A percentile compares a stretch with the other conserved stretches of the same genome.
Conservation (phyloP, 768 basidiomycete genomes). For the Roridomyces roridus region DNA sequence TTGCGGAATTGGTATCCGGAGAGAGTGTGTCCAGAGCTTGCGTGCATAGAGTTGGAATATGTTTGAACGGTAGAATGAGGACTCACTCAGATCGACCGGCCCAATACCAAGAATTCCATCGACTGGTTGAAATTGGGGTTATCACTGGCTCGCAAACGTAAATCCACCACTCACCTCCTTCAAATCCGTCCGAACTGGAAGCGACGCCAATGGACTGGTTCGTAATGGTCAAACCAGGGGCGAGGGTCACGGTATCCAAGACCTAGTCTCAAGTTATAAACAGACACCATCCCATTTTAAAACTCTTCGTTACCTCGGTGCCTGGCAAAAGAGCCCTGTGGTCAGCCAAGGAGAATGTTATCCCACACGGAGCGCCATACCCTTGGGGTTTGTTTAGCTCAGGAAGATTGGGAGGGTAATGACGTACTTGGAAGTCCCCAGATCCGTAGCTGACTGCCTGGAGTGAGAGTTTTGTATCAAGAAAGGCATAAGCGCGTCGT, state of each 20-base stretch:
- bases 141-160: too few relatives aligned
- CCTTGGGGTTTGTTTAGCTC: conserved; percentile 20
- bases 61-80: conserved; percentile 16
- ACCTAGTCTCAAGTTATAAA: too few relatives aligned
- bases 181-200: conserved; percentile 3
- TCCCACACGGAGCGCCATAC: neutral
- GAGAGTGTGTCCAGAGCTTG: neutral
- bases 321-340: too few relatives aligned
- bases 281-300: too few relatives aligned
- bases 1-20: conserved; percentile 15
- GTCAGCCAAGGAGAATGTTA: too few relatives aligned
- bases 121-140: too few relatives aligned
- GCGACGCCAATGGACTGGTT: conserved; percentile 57
- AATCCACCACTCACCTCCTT: neutral
- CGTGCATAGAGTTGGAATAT: neutral
- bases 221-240: conserved; percentile 41
- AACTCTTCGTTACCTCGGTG: too few relatives aligned
- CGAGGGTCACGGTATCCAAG: conserved; percentile 48
- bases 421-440: conserved; percentile 28
- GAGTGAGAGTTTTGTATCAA: neutral
- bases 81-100: conserved; percentile 48
- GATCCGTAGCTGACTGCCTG: conserved; percentile 52
- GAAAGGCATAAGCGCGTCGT: neutral
- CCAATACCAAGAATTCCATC: conserved; percentile 64
- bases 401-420: conserved; percentile 31